These are phyloP conservation scores for Cokeromyces recurvatus DNA, from an alignment of 371 early-diverging fungal species.

Conservation along the genomic window DNA sequence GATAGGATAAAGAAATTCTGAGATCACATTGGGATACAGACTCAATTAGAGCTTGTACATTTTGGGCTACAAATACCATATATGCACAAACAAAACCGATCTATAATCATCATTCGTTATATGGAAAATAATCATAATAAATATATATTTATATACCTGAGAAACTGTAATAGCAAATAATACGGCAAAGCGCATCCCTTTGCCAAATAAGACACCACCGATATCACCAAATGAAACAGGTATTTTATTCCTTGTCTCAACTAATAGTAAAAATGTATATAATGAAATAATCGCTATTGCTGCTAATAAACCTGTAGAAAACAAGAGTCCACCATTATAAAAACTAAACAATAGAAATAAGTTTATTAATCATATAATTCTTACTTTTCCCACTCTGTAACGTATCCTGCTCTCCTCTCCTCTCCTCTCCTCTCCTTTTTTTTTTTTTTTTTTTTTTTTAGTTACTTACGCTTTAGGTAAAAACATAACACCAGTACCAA, in stretches of 20 bases:
- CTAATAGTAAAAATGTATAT: conserved; percentile 64
- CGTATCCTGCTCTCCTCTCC: too few species aligned
- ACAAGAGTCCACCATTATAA: conserved; percentile 64
- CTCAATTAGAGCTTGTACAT: conserved; percentile 65
- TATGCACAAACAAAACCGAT: conserved; percentile 86
- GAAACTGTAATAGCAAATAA: conserved; percentile 65
- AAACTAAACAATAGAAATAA: conserved; percentile 34
- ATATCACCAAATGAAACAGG: conserved; percentile 78
- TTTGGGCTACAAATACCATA: conserved; percentile 84
- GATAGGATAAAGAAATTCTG: conserved; percentile 36
- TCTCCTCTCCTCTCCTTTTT: too few species aligned
- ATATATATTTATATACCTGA: conserved; percentile 46
- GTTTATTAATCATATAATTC: not conserved
- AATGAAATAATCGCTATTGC: conserved; percentile 53
- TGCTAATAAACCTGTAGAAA: conserved; percentile 50
- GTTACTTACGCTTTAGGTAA: conserved; percentile 20
- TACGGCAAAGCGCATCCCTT: conserved; percentile 58
- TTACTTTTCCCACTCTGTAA: not conserved
- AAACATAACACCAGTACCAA: conserved; percentile 61
- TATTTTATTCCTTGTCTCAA: conserved; percentile 48
- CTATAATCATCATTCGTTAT: conserved; percentile 18
- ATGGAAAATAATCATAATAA: not conserved
- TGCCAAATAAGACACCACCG: conserved; percentile 69
- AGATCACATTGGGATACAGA: conserved; percentile 52
- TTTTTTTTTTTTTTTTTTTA: too few species aligned